Percentiles rank a stretch among this genome's conserved stretches.
Evolutionary conservation across 257 asterid genomes (phyloP).

Genomic region (Henckelia pumila): DNA sequence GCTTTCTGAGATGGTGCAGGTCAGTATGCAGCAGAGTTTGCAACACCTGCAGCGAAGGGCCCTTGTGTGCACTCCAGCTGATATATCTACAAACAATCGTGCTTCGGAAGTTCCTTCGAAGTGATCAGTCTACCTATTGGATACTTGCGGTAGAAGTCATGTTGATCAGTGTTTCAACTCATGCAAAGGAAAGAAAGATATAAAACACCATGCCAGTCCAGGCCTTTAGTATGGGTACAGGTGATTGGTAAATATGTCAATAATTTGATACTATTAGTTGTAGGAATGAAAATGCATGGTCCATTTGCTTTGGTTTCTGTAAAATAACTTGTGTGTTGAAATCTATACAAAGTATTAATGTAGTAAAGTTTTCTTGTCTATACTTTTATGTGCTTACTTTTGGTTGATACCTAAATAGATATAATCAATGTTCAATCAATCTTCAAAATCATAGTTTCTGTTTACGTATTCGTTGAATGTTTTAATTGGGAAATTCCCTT

Average conservation of each 20-base stretch:
- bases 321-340: slow-evolving; percentile 21
- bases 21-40: slow-evolving; percentile 96
- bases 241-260: slow-evolving; percentile 65
- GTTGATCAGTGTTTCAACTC: background rate
- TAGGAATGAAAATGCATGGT: slow-evolving; percentile 18
- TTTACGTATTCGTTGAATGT: no score
- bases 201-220: slow-evolving; percentile 60
- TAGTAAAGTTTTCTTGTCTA: slow-evolving; percentile 18
- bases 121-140: slow-evolving; percentile 26
- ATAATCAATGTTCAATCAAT: no score
- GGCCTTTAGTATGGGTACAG: slow-evolving; percentile 46
- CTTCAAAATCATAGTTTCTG: no score
- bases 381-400: background rate
- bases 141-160: background rate
- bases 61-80: slow-evolving; percentile 63
- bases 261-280: slow-evolving; percentile 32
- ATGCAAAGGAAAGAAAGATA: slow-evolving; percentile 5
- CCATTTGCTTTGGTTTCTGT: slow-evolving; percentile 20
- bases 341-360: slow-evolving; percentile 20
- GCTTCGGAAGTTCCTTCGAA: slow-evolving; percentile 57
- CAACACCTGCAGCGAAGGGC: slow-evolving; percentile 71
- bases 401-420: background rate
- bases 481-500: no score
- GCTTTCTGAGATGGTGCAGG: slow-evolving; percentile 96
- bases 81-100: slow-evolving; percentile 44